Base-by-base conservation (phyloP, 345 rosid genomes). In the Streptanthus diversifolius region DNA sequence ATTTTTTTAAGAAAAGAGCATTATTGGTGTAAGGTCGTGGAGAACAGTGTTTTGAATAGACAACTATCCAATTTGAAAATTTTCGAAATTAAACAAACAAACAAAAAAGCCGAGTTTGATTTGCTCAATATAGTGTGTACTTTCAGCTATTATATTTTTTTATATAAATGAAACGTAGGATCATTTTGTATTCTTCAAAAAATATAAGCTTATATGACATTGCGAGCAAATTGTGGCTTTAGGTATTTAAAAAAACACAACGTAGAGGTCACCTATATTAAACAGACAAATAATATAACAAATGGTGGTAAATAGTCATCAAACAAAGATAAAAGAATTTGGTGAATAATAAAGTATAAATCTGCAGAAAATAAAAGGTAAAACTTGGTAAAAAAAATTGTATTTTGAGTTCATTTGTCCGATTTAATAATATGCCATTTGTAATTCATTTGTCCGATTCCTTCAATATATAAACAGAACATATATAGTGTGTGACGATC, bases 31-130 rank as follows among this genome's bases (percentile, higher is more conserved):
- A 44, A 57, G 58, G 59, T 70, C 37, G 66, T 59, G 59, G 59
- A 48, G 17, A 45, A 36, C 35, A 22, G 2, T 58, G 29, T 33
- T 39, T 70, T 58, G 14, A 24, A 59, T 48, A 37, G 75, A 37
- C 68, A 71, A 58, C 37, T 47, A 58, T 58, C 36, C 14, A 70
- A 54, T 27, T 62, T 51, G 61, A 53, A 62, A 61, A 18, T 0
- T 27, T 62, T 62, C 62, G 51, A 61, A 21, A 48, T 7, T 1
- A 47, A 48, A 35, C 19, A 4, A 48, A 5, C 3, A 36, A 40
- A 2, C n/a, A 35, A 33, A 5, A 4, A 35, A 15, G 10, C 22
- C 25, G 11, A 36, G 8, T 48, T 17, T 71, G 25, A 9, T 48
- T 70, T 58, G 48, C 7, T 70, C 29, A 21, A 15, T 58, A 1